These are phyloP conservation scores for Candida berthetii DNA, from an alignment of 805 yeast genomes.

Conservation along the genomic window DNA sequence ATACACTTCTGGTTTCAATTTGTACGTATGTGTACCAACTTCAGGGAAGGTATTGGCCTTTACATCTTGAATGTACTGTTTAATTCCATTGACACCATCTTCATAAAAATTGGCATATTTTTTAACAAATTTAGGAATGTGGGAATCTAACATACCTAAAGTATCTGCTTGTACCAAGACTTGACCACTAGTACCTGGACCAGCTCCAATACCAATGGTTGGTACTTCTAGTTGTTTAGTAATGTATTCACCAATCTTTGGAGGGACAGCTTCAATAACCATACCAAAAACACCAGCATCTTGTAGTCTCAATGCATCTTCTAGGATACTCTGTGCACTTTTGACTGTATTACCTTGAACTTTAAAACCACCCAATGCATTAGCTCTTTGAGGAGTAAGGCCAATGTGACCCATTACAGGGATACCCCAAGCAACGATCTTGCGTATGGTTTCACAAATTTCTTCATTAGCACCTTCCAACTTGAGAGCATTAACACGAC, in stretches of 20 bases:
- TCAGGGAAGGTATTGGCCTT: conserved; percentile 52
- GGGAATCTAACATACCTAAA: conserved; percentile 61
- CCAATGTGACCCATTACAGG: conserved; percentile 94
- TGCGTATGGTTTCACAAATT: conserved; percentile 43
- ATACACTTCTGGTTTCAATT: conserved; percentile 59
- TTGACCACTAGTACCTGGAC: conserved; percentile 78
- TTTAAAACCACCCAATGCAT: conserved; percentile 79
- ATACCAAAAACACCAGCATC: conserved; percentile 71
- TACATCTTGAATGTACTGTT: conserved; percentile 56
- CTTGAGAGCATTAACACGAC: conserved; percentile 67
- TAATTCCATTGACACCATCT: conserved; percentile 44
- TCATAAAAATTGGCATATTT: conserved; percentile 49
- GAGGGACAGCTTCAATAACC: conserved; percentile 85
- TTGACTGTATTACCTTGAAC: conserved; percentile 66
- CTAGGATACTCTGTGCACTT: conserved; percentile 49
- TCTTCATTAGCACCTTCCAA: conserved; percentile 74
- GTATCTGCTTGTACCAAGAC: conserved; percentile 84
- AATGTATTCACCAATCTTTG: conserved; percentile 55
- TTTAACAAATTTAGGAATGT: conserved; percentile 70
- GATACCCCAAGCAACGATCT: conserved; percentile 63
- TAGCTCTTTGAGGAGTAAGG: conserved; percentile 81
- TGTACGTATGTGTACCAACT: conserved; percentile 54
- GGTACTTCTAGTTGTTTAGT: conserved; percentile 62
- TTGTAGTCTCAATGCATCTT: conserved; percentile 67
- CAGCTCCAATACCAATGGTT: conserved; percentile 96